Evolutionary conservation across 2,329 filamentous ascomycete species (phyloP).

Genomic region (Ascochyta viciae-villosae): DNA sequence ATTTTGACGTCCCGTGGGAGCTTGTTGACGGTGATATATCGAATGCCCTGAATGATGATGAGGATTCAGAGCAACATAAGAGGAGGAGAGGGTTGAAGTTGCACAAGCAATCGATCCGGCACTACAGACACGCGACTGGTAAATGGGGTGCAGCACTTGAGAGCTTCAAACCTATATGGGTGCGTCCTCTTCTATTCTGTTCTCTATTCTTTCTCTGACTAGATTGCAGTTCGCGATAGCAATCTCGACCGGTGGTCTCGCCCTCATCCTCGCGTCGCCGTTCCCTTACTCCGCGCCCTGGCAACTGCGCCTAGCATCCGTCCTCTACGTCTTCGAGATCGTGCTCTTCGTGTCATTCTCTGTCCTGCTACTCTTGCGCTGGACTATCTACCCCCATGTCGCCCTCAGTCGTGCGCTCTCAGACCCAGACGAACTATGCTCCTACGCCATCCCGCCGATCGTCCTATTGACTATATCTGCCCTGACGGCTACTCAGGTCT

Average conservation of each 20-base stretch:
- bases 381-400: constrained; percentile 12
- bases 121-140: constrained; percentile 11
- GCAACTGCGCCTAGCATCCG: constrained; percentile 10
- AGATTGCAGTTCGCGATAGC: constrained; percentile 4
- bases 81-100: constrained; percentile 2
- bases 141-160: constrained; percentile 15
- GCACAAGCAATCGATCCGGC: constrained; percentile 5
- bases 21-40: constrained; percentile 4
- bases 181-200: background rate
- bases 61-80: constrained; percentile 15
- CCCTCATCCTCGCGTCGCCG: constrained; percentile 8
- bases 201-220: background rate
- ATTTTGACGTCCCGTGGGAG: constrained; percentile 11
- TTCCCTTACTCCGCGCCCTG: constrained; percentile 12
- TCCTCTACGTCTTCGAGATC: constrained; percentile 10
- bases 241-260: constrained; percentile 12
- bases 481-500: constrained; percentile 10
- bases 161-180: constrained; percentile 14
- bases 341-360: background rate
- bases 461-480: constrained; percentile 11
- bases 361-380: background rate
- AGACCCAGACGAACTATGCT: constrained; percentile 12
- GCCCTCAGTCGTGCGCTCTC: constrained; percentile 7
- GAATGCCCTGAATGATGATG: constrained; percentile 1
- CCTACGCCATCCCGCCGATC: constrained; percentile 12